Evolutionary conservation across 352 stramenopile species (phyloP), one percentile per base, ranked within the genome.

Genomic region (Phytopythium oedochilum): DNA sequence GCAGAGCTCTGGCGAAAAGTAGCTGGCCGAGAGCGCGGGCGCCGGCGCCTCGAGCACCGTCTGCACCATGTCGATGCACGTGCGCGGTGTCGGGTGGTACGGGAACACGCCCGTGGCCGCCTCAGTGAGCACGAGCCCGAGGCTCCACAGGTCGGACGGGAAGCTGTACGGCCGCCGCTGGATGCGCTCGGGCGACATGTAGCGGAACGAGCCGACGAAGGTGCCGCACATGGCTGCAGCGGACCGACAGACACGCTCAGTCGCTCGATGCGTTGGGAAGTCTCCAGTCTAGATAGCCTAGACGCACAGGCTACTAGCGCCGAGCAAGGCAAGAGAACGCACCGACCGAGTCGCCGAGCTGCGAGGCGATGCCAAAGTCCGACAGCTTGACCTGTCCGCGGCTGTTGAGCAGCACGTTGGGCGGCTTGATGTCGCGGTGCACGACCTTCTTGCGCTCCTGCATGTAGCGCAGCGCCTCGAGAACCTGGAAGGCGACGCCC

Each of bases 371-470:
- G 36, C 96, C 97, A 86, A 99, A 98, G 71, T 99, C 97, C 36
- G 92, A 97, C 48, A 99, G 78, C 70, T 99, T 99, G 53, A 98
- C 91, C 51, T 87, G 67, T 17, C 95, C 96, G 20, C 86, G 70
- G 23, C 71, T 83, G 64, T 97, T 94, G 36, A 98, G 63, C 44
- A 99, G 70, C 22, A 98, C 88, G 70, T 99, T 99, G 20, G 85
- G 92, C 35, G 94, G 96, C 70, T 99, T 99, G 55, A 99, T 97
- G 75, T 99, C 96, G 3, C 97, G 79, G 64, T 99, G 97, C 44
- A 98, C 72, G 29, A 73, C 61, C 46, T 81, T 78, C 44, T 91
- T 86, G 68, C 97, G 84, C 50, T 83, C 84, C 71, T 98, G 96
- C 29, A 99, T 75, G 75, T 98, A 98, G 17, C 71, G 86, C 51